Base-by-base conservation (phyloP, 495 filamentous ascomycete genomes). In the Lentithecium fluviatile region DNA sequence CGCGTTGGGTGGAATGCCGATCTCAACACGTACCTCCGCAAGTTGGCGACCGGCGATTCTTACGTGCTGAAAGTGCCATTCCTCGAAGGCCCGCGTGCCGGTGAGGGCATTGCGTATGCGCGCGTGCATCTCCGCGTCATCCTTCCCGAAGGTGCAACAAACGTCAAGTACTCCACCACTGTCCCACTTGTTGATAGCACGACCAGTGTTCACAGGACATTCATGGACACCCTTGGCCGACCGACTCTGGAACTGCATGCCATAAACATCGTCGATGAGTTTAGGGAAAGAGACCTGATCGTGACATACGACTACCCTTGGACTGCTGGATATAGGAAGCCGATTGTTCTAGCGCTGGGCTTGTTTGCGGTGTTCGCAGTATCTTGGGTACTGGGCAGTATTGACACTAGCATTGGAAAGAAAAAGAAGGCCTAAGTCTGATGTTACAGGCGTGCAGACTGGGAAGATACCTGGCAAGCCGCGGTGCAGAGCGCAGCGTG, bases 61-160 rank as follows among this genome's bases (percentile, higher is more conserved):
- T 93, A 88, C 66, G 82, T 96, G n/a, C 80, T 98, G 32, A 94
- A 89, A 71, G 88, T 96, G 20, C 95, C 94, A n/a, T 95, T 98
- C 75, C 76, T 98, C 15, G 92, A 97, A 74, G 94, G 94, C 0
- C 91, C 91, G 26, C 93, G 87, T 76, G 83, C 86, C 71, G 56
- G 78, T 0, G 94, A 98, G 73, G 90, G 91, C 25, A 75, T 95
- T 40, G 87, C 88, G 72, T 97, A 96, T 66, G 88, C 88, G 70
- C 80, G 88, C 61, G 82, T 95, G 19, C 78, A 88, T 53, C 75
- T 97, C 40, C 85, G 89, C 19, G 81, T 98, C 37, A 80, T 97
- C 55, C 76, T 98, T 19, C 94, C 94, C 32, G 94, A 98, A 74
- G 94, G 94, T 21, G 89, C 94, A 13, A 86, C 82, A 84, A 88